Evolutionary conservation across 768 basidiomycete genomes (phyloP).

Genomic region (Russula emetica): DNA sequence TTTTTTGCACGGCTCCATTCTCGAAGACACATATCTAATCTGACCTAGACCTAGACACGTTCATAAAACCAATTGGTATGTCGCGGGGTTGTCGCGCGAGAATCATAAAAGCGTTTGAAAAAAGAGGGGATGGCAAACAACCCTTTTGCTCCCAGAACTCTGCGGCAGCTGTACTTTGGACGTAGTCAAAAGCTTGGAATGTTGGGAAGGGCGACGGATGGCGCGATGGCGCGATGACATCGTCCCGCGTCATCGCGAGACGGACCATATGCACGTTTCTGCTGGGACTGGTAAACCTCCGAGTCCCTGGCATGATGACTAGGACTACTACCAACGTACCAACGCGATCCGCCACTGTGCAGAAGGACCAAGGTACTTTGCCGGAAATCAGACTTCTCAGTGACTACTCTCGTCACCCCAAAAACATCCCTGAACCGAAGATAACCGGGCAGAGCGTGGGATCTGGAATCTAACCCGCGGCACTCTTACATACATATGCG

Average conservation of each 20-base stretch:
- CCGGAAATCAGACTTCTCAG: neutral
- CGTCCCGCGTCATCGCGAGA: neutral
- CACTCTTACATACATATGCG: neutral
- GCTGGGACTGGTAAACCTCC: neutral
- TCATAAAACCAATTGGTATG: neutral
- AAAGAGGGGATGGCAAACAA: neutral
- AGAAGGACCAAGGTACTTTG: neutral
- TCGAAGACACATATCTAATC: neutral
- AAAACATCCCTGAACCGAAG: neutral
- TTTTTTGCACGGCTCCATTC: neutral
- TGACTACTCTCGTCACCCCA: neutral
- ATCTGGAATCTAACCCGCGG: conserved; percentile 3
- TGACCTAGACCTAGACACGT: neutral
- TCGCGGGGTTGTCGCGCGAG: neutral
- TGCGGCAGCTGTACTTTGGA: neutral
- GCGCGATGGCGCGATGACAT: neutral
- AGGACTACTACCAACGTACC: neutral
- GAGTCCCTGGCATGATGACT: neutral
- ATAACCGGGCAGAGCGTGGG: neutral
- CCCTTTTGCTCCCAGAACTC: neutral
- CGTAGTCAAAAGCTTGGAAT: no score
- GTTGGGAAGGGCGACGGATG: neutral
- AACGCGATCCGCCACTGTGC: neutral
- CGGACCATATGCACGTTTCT: neutral
- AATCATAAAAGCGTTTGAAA: neutral